These are phyloP conservation scores for Neoboletus subvelutipes DNA, from an alignment of 768 basidiomycete genomes.

Conservation along the genomic window DNA sequence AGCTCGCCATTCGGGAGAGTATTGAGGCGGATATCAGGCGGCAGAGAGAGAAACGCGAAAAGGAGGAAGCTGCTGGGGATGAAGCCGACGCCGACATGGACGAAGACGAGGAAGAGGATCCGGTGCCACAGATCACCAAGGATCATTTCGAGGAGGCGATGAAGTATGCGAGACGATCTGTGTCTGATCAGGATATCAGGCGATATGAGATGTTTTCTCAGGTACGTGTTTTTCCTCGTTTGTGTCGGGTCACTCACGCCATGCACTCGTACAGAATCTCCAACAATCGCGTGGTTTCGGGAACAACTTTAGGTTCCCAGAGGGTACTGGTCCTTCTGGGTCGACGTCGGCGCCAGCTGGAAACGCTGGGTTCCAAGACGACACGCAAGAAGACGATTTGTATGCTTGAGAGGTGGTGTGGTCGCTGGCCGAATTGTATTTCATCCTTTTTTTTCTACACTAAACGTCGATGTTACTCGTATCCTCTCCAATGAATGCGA, in stretches of 20 bases:
- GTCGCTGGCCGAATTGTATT: background rate
- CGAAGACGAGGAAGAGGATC: slow-evolving; percentile 74
- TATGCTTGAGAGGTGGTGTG: slow-evolving; percentile 56
- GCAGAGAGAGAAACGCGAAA: slow-evolving; percentile 76
- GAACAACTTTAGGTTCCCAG: slow-evolving; percentile 98
- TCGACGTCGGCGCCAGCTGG: slow-evolving; percentile 46
- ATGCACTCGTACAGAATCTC: slow-evolving; percentile 57
- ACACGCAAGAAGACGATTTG: slow-evolving; percentile 85
- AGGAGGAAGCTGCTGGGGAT: slow-evolving; percentile 64
- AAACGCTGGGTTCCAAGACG: slow-evolving; percentile 82
- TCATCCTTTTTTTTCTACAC: background rate
- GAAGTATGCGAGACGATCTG: slow-evolving; percentile 95
- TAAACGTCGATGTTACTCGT: background rate
- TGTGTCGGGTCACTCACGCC: background rate
- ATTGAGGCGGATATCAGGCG: slow-evolving; percentile 89
- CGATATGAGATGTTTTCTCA: slow-evolving; percentile 99
- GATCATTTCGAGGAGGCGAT: slow-evolving; percentile 99
- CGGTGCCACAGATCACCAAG: slow-evolving; percentile 83
- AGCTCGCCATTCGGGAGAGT: slow-evolving; percentile 92
- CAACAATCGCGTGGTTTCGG: slow-evolving; percentile 93
- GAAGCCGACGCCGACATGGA: slow-evolving; percentile 74
- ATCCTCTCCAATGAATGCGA: slow-evolving; percentile 7
- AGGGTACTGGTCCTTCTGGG: slow-evolving; percentile 45
- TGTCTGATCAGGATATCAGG: slow-evolving; percentile 94
- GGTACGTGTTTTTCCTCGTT: slow-evolving; percentile 39